Percentiles rank a stretch among this genome's conserved stretches.
These are phyloP conservation scores for Furcasterigmium sp. DNA, from an alignment of 2,329 filamentous ascomycete genomes.

Conservation along the genomic window DNA sequence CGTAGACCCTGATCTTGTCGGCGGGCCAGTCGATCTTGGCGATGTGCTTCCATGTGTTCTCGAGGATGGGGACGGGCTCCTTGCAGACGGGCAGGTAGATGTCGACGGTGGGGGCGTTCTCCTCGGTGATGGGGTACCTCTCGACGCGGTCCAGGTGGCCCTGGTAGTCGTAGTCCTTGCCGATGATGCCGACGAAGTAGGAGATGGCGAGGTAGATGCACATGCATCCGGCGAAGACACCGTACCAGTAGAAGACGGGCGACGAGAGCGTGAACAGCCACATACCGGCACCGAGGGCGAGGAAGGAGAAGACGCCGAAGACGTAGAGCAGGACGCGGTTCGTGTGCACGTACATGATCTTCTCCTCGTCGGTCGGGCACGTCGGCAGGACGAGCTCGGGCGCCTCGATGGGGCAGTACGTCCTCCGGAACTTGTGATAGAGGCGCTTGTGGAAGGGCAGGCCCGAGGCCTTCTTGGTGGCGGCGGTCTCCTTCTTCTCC, in stretches of 20 bases:
- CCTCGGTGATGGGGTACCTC: constrained; percentile 23
- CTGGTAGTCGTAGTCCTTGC: constrained; percentile 30
- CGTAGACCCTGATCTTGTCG: constrained; percentile 27
- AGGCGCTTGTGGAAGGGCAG: constrained; percentile 13
- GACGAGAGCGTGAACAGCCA: constrained; percentile 33
- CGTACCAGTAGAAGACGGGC: constrained; percentile 30
- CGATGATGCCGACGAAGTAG: constrained; percentile 31
- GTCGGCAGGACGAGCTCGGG: constrained; percentile 27
- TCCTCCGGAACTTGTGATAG: constrained; percentile 19
- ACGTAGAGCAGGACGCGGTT: constrained; percentile 32
- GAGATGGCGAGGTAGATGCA: constrained; percentile 35
- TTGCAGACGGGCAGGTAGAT: constrained; percentile 35
- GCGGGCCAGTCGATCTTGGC: constrained; percentile 28
- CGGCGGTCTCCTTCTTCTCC: constrained; percentile 9
- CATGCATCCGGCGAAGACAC: constrained; percentile 28
- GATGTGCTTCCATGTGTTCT: constrained; percentile 29
- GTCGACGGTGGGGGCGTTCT: constrained; percentile 30
- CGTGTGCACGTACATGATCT: constrained; percentile 30
- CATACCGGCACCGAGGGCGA: constrained; percentile 33
- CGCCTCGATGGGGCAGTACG: constrained; percentile 26
- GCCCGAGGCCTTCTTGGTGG: constrained; percentile 5
- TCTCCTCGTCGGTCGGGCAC: constrained; percentile 31
- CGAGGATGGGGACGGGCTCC: constrained; percentile 32
- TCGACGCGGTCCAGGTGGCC: constrained; percentile 23
- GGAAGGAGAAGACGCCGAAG: constrained; percentile 32